Conservation (phyloP, 179 eudicot species). For the Vitellaria paradoxa region DNA sequence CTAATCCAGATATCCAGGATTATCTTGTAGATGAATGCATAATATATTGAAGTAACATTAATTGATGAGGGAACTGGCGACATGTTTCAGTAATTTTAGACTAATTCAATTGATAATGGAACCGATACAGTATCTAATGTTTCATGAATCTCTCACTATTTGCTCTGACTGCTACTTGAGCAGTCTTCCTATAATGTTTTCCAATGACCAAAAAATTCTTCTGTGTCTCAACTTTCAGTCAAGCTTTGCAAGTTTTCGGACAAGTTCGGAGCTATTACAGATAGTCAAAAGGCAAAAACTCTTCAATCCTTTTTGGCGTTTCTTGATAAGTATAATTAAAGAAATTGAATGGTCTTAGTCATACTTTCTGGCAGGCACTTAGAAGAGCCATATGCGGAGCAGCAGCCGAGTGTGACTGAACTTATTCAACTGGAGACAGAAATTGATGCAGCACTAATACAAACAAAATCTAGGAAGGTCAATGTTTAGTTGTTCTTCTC, state of each 20-base stretch:
- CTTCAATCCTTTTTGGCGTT: not conserved
- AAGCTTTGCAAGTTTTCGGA: conserved; percentile 19
- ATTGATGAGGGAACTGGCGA: too few species aligned
- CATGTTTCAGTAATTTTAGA: too few species aligned
- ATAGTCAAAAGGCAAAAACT: conserved; percentile 39
- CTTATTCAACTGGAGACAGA: conserved; percentile 43
- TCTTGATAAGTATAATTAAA: not conserved
- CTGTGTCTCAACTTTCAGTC: conserved; percentile 7
- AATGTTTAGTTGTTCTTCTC: not conserved
- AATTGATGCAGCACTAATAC: conserved; percentile 36
- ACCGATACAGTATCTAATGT: too few species aligned
- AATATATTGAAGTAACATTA: too few species aligned
- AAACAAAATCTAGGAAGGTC: conserved; percentile 48
- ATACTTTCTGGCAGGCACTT: conserved; percentile 25
- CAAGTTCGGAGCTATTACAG: conserved; percentile 39
- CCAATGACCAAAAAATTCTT: not conserved
- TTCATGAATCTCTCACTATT: too few species aligned
- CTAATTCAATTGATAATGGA: too few species aligned
- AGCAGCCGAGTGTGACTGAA: conserved; percentile 37
- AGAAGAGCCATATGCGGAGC: conserved; percentile 29
- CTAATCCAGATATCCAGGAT: not conserved
- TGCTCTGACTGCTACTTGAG: too few species aligned
- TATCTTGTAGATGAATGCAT: not conserved
- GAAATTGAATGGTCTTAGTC: not conserved
- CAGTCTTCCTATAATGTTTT: not conserved